phyloP scores from a whole-genome alignment of 352 stramenopile species.

The Pythium insidiosum region DNA sequence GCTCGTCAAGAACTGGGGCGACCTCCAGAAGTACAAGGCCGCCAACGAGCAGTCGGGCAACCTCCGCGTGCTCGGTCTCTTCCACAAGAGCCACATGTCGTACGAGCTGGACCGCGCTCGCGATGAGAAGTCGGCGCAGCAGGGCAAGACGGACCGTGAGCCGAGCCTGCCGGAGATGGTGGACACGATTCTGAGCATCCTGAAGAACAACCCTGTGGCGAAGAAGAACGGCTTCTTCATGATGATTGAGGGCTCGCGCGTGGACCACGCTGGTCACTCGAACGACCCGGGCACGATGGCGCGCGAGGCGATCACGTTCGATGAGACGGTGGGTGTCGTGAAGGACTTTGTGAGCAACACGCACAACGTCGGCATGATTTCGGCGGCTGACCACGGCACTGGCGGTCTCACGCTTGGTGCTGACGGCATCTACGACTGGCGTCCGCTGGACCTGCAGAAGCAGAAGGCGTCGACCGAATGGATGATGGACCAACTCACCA shows the following conservation, averaged over 20 bases:
- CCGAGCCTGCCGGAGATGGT: slow-evolving; percentile 58
- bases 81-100: slow-evolving; percentile 55
- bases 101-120: slow-evolving; percentile 58
- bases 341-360: slow-evolving; percentile 39
- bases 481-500: slow-evolving; percentile 33
- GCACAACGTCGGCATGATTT: slow-evolving; percentile 48
- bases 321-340: slow-evolving; percentile 58
- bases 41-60: slow-evolving; percentile 34
- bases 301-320: slow-evolving; percentile 59
- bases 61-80: slow-evolving; percentile 50
- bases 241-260: slow-evolving; percentile 68
- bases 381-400: slow-evolving; percentile 54
- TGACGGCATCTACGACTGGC: slow-evolving; percentile 39
- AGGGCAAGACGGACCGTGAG: slow-evolving; percentile 31
- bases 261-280: slow-evolving; percentile 58
- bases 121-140: slow-evolving; percentile 18
- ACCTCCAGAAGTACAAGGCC: slow-evolving; percentile 41
- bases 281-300: slow-evolving; percentile 66
- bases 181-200: slow-evolving; percentile 39
- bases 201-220: slow-evolving; percentile 62
- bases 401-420: slow-evolving; percentile 50
- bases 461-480: slow-evolving; percentile 57
- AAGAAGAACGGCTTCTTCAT: slow-evolving; percentile 73
- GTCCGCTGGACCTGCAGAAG: slow-evolving; percentile 29
- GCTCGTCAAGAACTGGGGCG: slow-evolving; percentile 41